Evolutionary conservation across 768 basidiomycete species (phyloP), one percentile per base, ranked within the genome.

Genomic region (Pleurotus eryngii): DNA sequence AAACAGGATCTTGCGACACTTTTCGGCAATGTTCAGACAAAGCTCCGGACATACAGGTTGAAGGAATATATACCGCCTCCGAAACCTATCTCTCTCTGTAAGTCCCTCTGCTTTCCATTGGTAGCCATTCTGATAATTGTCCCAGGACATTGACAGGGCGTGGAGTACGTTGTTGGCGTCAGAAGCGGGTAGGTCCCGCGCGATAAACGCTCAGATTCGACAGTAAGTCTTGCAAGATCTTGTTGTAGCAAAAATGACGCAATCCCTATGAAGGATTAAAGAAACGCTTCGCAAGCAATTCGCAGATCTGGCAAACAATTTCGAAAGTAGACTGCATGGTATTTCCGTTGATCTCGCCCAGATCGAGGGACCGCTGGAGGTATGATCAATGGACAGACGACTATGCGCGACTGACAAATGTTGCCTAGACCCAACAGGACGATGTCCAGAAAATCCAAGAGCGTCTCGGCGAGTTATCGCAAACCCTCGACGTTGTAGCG

Each of bases 21-120:
- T 12, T 92, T 98, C 61, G 87, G 90, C 3, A 96, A 97, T 65
- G 87, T 99, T 26, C 92, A 95, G 70, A 96, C 93, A 0, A 98
- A 98, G 71, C 74, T 98, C 56, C 83, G 81, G 70, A 98, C 95
- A 20, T 98, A 98, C 74, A 85, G 87, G 8, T 68, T 99, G 63
- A 78, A 85, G 58, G 85, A 91, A 64, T 98, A 95, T 70, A 78
- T 87, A 20, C 95, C 97, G 11, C 84, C 86, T 2, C 67, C 72
- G 3, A 94, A 94, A 91, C 2, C 72, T 94, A 17, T 74, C 84
- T 20, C 77, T 87, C 27, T 73, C 78, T 37, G 61, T 62, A 42
- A 38, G 58, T 43, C 14, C 17, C 18, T 47, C 49, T 12, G 5
- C 9, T 14, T 22, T 5, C 20, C 5, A 15, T n/a, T 20, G 5